phyloP scores from a whole-genome alignment of 768 basidiomycete species.

The Guyanaporus albipodus region DNA sequence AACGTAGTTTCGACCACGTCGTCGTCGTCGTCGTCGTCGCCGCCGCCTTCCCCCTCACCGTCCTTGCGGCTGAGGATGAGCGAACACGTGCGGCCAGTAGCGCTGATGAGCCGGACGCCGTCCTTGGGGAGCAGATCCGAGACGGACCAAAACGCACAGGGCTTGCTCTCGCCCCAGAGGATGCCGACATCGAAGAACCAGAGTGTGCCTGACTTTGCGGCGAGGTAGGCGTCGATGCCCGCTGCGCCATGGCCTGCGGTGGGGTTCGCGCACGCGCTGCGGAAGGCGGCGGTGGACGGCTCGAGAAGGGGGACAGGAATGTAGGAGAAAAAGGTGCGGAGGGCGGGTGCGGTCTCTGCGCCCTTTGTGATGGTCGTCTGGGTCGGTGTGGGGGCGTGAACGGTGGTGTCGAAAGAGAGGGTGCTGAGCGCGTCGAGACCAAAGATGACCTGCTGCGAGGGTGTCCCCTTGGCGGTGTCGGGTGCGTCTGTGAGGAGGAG shows the following conservation, averaged over 20 bases:
- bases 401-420: conserved; percentile 42
- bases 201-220: conserved; percentile 66
- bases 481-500: conserved; percentile 55
- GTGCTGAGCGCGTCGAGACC: conserved; percentile 60
- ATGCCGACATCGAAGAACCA: conserved; percentile 70
- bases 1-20: conserved; percentile 62
- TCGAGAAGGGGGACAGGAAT: conserved; percentile 44
- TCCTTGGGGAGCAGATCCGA: conserved; percentile 52
- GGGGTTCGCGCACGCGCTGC: conserved; percentile 43
- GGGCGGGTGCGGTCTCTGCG: conserved; percentile 43
- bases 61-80: conserved; percentile 47
- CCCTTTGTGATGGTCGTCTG: conserved; percentile 45
- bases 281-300: conserved; percentile 51
- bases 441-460: conserved; percentile 61
- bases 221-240: conserved; percentile 65
- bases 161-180: conserved; percentile 72
- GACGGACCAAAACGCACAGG: conserved; percentile 73
- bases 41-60: conserved; percentile 21
- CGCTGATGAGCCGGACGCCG: conserved; percentile 53
- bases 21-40: conserved; percentile 34
- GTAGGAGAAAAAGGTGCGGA: conserved; percentile 50
- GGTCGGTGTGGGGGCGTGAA: conserved; percentile 27
- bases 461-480: conserved; percentile 39
- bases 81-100: conserved; percentile 64
- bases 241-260: conserved; percentile 44